Evolutionary conservation across 1,139 yeast genomes (phyloP).

Genomic region (Debaryomycetaceae sp.): DNA sequence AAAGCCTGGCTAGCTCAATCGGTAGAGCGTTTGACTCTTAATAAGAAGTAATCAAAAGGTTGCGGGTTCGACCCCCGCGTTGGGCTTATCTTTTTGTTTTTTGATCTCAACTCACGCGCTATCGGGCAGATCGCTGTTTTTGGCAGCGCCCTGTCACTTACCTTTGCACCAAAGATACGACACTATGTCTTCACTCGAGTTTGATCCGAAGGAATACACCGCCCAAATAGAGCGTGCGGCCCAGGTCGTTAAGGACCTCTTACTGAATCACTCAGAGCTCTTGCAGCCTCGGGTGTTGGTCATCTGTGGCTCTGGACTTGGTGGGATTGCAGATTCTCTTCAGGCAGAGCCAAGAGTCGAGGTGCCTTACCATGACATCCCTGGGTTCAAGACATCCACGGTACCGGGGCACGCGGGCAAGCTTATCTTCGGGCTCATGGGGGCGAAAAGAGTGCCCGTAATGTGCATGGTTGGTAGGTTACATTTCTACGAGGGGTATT

Average conservation of each 20-base stretch:
- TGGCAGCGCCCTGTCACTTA: background rate
- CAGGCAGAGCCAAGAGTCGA: constrained; percentile 37
- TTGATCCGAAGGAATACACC: constrained; percentile 17
- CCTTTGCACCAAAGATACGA: background rate
- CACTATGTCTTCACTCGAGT: constrained; percentile 2
- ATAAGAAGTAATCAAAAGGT: constrained; percentile 33
- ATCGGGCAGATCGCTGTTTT: background rate
- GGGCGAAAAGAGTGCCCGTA: constrained; percentile 67
- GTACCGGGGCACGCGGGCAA: constrained; percentile 90
- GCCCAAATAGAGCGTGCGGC: constrained; percentile 19
- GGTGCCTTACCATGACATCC: constrained; percentile 65
- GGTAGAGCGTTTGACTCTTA: constrained; percentile 17
- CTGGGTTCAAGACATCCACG: constrained; percentile 78
- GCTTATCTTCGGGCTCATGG: constrained; percentile 74
- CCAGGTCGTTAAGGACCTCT: constrained; percentile 13
- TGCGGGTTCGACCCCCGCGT: constrained; percentile 54
- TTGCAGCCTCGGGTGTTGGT: constrained; percentile 60
- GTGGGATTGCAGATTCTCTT: constrained; percentile 68
- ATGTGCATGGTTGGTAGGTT: constrained; percentile 92
- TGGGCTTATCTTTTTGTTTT: constrained; percentile 28
- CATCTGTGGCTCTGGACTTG: constrained; percentile 93
- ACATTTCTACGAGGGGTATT: constrained; percentile 90
- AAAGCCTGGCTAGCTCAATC: constrained; percentile 16
- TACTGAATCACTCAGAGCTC: constrained; percentile 17
- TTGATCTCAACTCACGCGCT: background rate